Conservation (phyloP, 805 yeast species). For the Yarrowia osloensis region DNA sequence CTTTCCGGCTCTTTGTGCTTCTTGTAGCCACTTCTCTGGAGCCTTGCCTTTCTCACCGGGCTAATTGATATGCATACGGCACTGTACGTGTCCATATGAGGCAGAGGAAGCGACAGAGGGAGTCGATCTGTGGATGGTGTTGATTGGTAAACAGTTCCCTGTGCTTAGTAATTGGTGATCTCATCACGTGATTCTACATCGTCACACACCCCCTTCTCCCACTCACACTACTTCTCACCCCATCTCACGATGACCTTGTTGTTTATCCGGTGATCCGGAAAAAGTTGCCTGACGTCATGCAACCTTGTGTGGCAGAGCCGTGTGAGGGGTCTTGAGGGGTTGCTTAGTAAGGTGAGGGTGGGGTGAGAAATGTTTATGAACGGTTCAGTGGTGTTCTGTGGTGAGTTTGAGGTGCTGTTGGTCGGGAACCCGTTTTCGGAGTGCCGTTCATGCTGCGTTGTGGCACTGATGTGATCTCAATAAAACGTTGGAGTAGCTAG, state of each 20-base stretch:
- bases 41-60: neutral
- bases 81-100: neutral
- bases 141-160: no score
- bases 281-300: conserved; percentile 18
- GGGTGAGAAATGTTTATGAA: no score
- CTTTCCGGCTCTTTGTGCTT: no score
- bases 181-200: neutral
- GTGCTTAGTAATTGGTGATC: no score
- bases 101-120: neutral
- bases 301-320: conserved; percentile 19
- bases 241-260: neutral
- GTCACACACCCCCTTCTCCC: neutral
- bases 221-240: neutral
- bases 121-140: no score
- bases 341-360: neutral
- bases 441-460: no score
- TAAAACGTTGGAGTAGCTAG: neutral
- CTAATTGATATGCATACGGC: conserved; percentile 9
- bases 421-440: no score
- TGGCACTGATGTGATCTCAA: no score
- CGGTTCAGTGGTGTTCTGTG: no score
- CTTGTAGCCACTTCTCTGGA: no score
- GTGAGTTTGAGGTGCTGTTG: no score
- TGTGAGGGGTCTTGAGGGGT: conserved; percentile 4
- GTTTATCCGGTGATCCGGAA: conserved; percentile 14